A percentile compares a stretch with the other conserved stretches of the same genome.
These are phyloP conservation scores for Apiospora malaysiana DNA, from an alignment of 2,329 filamentous ascomycete genomes.

Conservation along the genomic window DNA sequence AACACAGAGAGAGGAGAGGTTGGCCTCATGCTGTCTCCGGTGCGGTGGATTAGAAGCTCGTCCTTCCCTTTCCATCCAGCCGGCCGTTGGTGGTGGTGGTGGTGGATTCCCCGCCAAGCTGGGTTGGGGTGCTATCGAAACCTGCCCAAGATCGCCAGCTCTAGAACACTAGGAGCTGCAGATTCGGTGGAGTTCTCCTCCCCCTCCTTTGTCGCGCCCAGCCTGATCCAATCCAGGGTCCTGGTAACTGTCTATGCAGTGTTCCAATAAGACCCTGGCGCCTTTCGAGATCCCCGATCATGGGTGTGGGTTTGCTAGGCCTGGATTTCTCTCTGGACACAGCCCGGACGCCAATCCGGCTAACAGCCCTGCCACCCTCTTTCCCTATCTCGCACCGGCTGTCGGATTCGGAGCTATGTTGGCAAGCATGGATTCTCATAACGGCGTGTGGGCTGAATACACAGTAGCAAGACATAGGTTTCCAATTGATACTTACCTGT, in stretches of 20 bases:
- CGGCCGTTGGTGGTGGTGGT: neutral
- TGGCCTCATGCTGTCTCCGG: neutral
- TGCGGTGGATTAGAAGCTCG: neutral
- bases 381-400: neutral
- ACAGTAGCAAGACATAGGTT: neutral
- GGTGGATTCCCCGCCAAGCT: neutral
- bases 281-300: no score
- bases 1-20: neutral
- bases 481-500: neutral
- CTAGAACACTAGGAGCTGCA: neutral
- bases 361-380: neutral
- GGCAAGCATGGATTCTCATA: neutral
- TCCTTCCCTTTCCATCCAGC: slow-evolving; percentile 1
- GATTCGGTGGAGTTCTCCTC: neutral
- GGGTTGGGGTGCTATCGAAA: neutral
- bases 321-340: no score
- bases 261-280: no score
- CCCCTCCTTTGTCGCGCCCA: neutral
- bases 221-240: neutral
- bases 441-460: neutral
- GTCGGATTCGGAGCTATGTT: neutral
- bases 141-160: neutral
- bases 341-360: neutral
- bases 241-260: no score
- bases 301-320: no score